These are phyloP conservation scores for Epicoccum nigrum DNA, from an alignment of 2,329 filamentous ascomycete species.

Conservation along the genomic window DNA sequence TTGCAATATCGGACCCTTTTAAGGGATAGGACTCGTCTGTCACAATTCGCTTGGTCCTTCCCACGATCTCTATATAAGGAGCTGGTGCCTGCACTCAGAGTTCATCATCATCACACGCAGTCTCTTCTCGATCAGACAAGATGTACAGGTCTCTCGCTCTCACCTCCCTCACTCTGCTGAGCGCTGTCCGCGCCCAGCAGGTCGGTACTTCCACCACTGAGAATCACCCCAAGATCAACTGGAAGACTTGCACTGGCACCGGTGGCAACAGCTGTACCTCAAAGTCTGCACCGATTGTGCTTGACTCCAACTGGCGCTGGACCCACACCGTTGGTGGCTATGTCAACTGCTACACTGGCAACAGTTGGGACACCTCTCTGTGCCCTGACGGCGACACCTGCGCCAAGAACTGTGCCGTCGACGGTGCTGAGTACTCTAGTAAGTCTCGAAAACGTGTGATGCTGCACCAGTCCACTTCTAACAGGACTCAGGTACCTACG, in stretches of 20 bases:
- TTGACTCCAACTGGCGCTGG: constrained; percentile 60
- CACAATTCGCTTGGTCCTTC: constrained; percentile 1
- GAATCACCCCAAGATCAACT: constrained; percentile 50
- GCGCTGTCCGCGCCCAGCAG: constrained; percentile 50
- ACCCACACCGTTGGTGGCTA: constrained; percentile 52
- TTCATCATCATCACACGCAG: constrained; percentile 34
- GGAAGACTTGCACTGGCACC: constrained; percentile 49
- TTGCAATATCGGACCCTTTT: constrained; percentile 28
- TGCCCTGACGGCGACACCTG: constrained; percentile 49
- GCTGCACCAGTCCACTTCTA: not conserved
- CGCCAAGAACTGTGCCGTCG: constrained; percentile 51
- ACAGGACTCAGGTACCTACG: constrained; percentile 44
- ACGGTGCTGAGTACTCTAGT: constrained; percentile 52
- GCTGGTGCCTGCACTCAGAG: constrained; percentile 8
- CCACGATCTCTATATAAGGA: constrained; percentile 35
- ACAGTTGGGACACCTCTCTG: constrained; percentile 50
- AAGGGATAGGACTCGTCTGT: constrained; percentile 24
- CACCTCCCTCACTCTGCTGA: constrained; percentile 49
- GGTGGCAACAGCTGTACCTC: constrained; percentile 49
- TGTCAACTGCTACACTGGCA: constrained; percentile 58
- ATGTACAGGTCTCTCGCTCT: constrained; percentile 51
- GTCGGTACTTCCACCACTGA: constrained; percentile 50
- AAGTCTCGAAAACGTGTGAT: constrained; percentile 5
- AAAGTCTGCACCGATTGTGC: constrained; percentile 46
- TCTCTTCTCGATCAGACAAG: constrained; percentile 37